These are phyloP conservation scores for Oryza brachyantha DNA, from an alignment of 176 grass and related monocot genomes.

Conservation along the genomic window DNA sequence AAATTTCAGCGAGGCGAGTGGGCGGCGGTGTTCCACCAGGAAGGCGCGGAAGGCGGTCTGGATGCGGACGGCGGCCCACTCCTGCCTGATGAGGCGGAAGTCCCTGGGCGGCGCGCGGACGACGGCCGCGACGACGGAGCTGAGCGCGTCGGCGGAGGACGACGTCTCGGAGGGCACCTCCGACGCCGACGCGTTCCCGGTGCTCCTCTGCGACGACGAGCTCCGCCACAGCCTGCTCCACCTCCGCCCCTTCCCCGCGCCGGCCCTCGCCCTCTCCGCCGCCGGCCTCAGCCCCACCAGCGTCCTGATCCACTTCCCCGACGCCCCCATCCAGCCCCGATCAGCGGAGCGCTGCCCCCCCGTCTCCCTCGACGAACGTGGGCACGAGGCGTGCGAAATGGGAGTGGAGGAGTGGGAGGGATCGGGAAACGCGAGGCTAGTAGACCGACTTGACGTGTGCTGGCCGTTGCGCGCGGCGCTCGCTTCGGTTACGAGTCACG, in stretches of 20 bases:
- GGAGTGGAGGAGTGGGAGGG: background rate
- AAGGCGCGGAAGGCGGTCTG: slow-evolving; percentile 82
- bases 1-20: background rate
- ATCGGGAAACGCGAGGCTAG: slow-evolving; percentile 23
- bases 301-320: slow-evolving; percentile 80
- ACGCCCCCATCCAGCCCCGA: slow-evolving; percentile 49
- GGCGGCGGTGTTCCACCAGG: slow-evolving; percentile 40
- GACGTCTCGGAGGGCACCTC: slow-evolving; percentile 53
- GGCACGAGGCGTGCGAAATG: background rate
- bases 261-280: slow-evolving; percentile 25
- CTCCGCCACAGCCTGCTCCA: slow-evolving; percentile 74
- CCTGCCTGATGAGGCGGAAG: slow-evolving; percentile 60
- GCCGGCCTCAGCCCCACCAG: slow-evolving; percentile 54
- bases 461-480: slow-evolving; percentile 27
- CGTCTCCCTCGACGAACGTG: background rate
- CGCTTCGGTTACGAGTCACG: background rate
- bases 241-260: slow-evolving; percentile 46
- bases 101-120: slow-evolving; percentile 63
- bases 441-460: slow-evolving; percentile 1
- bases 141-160: slow-evolving; percentile 51
- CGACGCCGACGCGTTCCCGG: slow-evolving; percentile 37
- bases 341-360: background rate
- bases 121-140: slow-evolving; percentile 51
- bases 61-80: slow-evolving; percentile 74
- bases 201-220: slow-evolving; percentile 46